Conservation (phyloP, 805 yeast genomes). For the Metschnikowia chrysomelidarum region DNA sequence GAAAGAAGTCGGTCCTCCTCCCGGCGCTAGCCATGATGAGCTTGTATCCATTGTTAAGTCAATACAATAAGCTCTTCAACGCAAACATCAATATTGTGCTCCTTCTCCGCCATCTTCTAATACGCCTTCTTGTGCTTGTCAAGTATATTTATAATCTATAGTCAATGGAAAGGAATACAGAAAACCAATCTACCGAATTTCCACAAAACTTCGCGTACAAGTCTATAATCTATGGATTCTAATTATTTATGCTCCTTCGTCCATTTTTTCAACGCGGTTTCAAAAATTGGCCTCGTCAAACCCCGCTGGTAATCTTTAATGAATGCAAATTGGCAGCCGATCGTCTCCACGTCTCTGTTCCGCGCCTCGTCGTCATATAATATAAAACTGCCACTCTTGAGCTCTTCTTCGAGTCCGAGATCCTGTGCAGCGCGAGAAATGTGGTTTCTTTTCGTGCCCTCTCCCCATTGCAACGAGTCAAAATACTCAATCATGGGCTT, state of each 20-base stretch:
- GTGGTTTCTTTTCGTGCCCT: constrained; percentile 57
- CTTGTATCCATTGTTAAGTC: constrained; percentile 48
- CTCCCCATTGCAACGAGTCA: constrained; percentile 68
- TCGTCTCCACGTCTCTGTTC: constrained; percentile 68
- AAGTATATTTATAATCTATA: constrained; percentile 7
- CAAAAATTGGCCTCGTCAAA: constrained; percentile 54
- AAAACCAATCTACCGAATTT: not conserved
- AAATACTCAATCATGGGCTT: constrained; percentile 52
- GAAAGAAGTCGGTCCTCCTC: constrained; percentile 48
- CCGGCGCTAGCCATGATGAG: constrained; percentile 44
- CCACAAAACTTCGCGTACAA: not conserved
- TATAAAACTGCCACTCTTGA: constrained; percentile 40
- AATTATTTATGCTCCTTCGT: constrained; percentile 4
- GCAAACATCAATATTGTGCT: constrained; percentile 7
- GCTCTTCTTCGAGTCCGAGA: constrained; percentile 47
- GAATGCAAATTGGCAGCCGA: constrained; percentile 70
- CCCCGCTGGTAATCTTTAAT: constrained; percentile 58
- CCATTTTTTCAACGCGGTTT: constrained; percentile 41
- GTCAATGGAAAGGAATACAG: too few relatives aligned
- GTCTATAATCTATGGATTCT: not conserved
- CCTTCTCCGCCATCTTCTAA: constrained; percentile 8
- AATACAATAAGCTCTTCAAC: constrained; percentile 26
- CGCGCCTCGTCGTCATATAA: constrained; percentile 79
- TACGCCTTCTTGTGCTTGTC: constrained; percentile 8
- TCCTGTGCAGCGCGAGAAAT: constrained; percentile 48